These are phyloP conservation scores for Pontederia paniculata DNA, from an alignment of 176 grass and related monocot species.

Conservation along the genomic window DNA sequence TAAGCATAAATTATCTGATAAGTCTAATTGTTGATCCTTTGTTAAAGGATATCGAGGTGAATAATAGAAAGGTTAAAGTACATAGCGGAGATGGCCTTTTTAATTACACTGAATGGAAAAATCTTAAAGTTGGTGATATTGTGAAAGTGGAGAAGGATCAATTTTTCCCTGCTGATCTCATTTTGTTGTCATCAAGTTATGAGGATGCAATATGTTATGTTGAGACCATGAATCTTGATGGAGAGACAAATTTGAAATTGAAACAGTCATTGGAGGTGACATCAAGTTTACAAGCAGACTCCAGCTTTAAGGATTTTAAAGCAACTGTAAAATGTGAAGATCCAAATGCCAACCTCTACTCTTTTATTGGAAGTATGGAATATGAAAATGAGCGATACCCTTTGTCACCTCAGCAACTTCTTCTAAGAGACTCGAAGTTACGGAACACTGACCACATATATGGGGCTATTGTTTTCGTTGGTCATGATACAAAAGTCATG, in stretches of 20 bases:
- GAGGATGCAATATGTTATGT: slow-evolving; percentile 94
- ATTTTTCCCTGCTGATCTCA: slow-evolving; percentile 92
- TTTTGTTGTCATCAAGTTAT: slow-evolving; percentile 95
- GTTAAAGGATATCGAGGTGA: slow-evolving; percentile 75
- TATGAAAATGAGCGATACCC: slow-evolving; percentile 32
- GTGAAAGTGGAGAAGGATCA: slow-evolving; percentile 94
- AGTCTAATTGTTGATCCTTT: neutral
- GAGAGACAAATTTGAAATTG: slow-evolving; percentile 98
- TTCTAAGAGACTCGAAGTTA: slow-evolving; percentile 90
- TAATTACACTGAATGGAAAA: slow-evolving; percentile 56
- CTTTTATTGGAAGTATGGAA: slow-evolving; percentile 88
- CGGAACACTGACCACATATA: slow-evolving; percentile 90
- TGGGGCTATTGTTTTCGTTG: slow-evolving; percentile 85
- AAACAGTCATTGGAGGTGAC: slow-evolving; percentile 80
- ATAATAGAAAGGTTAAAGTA: slow-evolving; percentile 71
- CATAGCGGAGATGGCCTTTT: slow-evolving; percentile 52
- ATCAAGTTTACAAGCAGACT: slow-evolving; percentile 51
- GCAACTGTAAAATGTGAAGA: slow-evolving; percentile 78
- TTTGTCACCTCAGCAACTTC: slow-evolving; percentile 73
- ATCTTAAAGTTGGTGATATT: slow-evolving; percentile 83
- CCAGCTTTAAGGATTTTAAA: slow-evolving; percentile 36
- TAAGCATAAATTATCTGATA: neutral
- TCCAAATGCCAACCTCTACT: slow-evolving; percentile 89
- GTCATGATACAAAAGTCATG: slow-evolving; percentile 94
- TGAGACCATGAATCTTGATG: slow-evolving; percentile 97